These are phyloP conservation scores for Backusella morwellensis DNA, from an alignment of 192 early-diverging fungal genomes.

Conservation along the genomic window DNA sequence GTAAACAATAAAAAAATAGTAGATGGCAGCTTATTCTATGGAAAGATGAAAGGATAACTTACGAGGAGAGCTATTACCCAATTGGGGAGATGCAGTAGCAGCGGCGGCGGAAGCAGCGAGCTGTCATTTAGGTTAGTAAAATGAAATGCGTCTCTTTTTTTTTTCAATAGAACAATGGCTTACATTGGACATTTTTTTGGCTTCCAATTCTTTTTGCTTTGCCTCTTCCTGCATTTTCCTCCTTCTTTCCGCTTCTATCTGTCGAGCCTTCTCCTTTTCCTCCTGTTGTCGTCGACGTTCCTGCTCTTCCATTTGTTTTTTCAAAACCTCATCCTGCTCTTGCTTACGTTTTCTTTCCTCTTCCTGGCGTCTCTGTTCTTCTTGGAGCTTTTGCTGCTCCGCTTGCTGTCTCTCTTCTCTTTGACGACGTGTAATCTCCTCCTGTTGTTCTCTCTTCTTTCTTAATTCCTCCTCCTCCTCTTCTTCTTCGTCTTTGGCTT, in stretches of 20 bases:
- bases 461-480: slow-evolving; percentile 37
- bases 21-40: neutral
- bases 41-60: neutral
- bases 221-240: slow-evolving; percentile 26
- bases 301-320: slow-evolving; percentile 30
- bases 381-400: neutral
- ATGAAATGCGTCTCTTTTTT: neutral
- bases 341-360: slow-evolving; percentile 23
- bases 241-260: slow-evolving; percentile 16
- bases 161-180: neutral
- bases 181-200: slow-evolving; percentile 6
- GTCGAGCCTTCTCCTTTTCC: slow-evolving; percentile 26
- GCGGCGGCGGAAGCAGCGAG: neutral
- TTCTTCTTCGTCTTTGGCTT: slow-evolving; percentile 17
- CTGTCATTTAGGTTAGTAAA: neutral
- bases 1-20: neutral
- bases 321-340: neutral
- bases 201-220: slow-evolving; percentile 15
- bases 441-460: slow-evolving; percentile 15
- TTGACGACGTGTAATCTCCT: slow-evolving; percentile 23
- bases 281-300: slow-evolving; percentile 21
- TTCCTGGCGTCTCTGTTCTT: slow-evolving; percentile 12
- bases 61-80: slow-evolving; percentile 9
- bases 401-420: slow-evolving; percentile 15
- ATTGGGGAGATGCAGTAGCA: slow-evolving; percentile 17